These are phyloP conservation scores for Fusarium concolor DNA, from an alignment of 2,329 filamentous ascomycete genomes.

Conservation along the genomic window DNA sequence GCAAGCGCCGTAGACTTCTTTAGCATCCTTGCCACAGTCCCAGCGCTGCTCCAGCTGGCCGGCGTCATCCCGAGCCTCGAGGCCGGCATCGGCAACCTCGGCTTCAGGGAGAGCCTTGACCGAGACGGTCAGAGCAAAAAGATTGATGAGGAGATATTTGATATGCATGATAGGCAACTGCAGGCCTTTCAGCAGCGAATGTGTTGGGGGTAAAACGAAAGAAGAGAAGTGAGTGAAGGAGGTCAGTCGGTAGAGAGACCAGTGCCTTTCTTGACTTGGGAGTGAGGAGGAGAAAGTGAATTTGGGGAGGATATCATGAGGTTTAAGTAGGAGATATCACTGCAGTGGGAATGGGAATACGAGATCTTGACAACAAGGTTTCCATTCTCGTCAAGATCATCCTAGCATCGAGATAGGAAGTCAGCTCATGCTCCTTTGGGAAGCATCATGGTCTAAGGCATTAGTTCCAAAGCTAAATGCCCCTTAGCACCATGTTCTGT, in stretches of 20 bases:
- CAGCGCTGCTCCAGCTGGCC: constrained; percentile 16
- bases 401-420: constrained; percentile 29
- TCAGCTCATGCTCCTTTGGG: constrained; percentile 36
- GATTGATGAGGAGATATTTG: constrained; percentile 37
- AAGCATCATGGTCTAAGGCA: constrained; percentile 16
- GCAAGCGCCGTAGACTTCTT: constrained; percentile 33
- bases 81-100: constrained; percentile 24
- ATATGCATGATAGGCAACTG: constrained; percentile 40
- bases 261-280: constrained; percentile 36
- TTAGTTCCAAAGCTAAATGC: constrained; percentile 38
- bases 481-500: not conserved
- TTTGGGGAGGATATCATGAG: constrained; percentile 11
- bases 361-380: constrained; percentile 10
- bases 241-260: constrained; percentile 25
- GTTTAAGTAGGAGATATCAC: constrained; percentile 32
- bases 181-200: constrained; percentile 33
- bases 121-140: constrained; percentile 33
- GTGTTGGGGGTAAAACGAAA: constrained; percentile 9
- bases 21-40: constrained; percentile 24
- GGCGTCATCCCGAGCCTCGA: constrained; percentile 31
- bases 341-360: not conserved
- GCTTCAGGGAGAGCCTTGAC: constrained; percentile 39
- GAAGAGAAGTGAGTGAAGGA: constrained; percentile 25
- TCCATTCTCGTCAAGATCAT: constrained; percentile 5
- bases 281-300: constrained; percentile 8